phyloP scores from a whole-genome alignment of 495 filamentous ascomycete species.

The Halenospora varia region DNA sequence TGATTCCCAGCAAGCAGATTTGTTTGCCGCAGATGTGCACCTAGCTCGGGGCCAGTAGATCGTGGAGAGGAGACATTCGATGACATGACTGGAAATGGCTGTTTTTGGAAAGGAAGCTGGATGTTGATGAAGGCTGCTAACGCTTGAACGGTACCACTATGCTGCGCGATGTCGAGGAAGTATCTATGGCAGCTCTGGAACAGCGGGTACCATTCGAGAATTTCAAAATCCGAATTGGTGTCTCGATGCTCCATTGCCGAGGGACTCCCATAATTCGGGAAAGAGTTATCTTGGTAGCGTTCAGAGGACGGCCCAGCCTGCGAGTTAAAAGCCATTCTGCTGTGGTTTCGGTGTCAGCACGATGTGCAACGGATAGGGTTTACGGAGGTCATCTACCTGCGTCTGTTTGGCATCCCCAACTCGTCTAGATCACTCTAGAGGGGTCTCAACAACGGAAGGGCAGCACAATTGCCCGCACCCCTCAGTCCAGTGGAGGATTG shows the following conservation, averaged over 20 bases:
- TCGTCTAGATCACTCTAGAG: no score
- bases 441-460: no score
- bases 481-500: no score
- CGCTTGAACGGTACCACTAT: conserved; percentile 76
- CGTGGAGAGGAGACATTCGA: conserved; percentile 12
- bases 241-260: conserved; percentile 1
- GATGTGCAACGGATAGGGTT: no score
- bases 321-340: conserved; percentile 18
- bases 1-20: conserved; percentile 19
- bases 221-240: conserved; percentile 54
- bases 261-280: conserved; percentile 6
- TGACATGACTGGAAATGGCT: conserved; percentile 28
- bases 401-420: no score
- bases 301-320: conserved; percentile 8
- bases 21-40: conserved; percentile 24
- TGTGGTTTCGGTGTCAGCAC: neutral
- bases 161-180: conserved; percentile 91
- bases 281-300: neutral
- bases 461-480: no score
- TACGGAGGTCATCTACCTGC: no score
- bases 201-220: conserved; percentile 89
- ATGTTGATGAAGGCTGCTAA: conserved; percentile 91
- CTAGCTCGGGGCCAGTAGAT: conserved; percentile 23
- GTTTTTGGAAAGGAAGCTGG: conserved; percentile 63
- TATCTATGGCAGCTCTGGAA: conserved; percentile 91